Base-by-base conservation (phyloP, 495 filamentous ascomycete genomes). In the Cercophora samala region DNA sequence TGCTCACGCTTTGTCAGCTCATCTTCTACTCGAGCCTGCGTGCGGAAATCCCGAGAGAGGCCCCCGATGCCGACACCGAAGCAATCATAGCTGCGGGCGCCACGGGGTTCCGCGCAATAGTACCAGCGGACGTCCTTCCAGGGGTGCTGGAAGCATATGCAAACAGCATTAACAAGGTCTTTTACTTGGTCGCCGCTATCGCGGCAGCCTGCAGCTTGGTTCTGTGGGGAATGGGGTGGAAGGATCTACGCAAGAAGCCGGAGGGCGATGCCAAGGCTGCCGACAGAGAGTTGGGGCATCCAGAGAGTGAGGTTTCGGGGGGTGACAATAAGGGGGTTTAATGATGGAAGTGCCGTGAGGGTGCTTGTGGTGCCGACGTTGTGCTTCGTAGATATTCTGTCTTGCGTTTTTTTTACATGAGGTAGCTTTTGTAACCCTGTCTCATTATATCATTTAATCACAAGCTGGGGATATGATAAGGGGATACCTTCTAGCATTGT, bases 211-310 rank as follows among this genome's bases (percentile, higher is more conserved):
- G 68, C 19, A 75, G 77, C 51, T 18, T 79, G 13, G 76, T 74
- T 29, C 71, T 77, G 3, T 85, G 75, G 67, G 82, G 82, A 0
- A 82, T 85, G 79, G 84, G 84, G 21, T 86, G 82, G 83, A 77
- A 80, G 53, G 83, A 84, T 72, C 72, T 84, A 32, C 75, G 81
- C 64, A 83, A 82, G 74, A 82, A 82, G 68, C 26, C 26, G 26
- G 26, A 29, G 4, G 26, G 2, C 8, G 26, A 29, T 29, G 2
- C 4, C 8, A 6, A 29, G 26, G 8, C 26, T 29, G 26, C 26
- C 26, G 26, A 29, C 8, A 4, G 8, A 6, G 26, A 29, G 8
- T 5, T 29, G 26, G 26, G 26, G 8, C 4, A 4, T 29, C 26
- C 26, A 5, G 26, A 29, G 26, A 4, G 26, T 6, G 4, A 4